A percentile compares a stretch with the other conserved stretches of the same genome.
phyloP scores from a whole-genome alignment of 768 basidiomycete species.

The Paxillus ammoniavirescens region DNA sequence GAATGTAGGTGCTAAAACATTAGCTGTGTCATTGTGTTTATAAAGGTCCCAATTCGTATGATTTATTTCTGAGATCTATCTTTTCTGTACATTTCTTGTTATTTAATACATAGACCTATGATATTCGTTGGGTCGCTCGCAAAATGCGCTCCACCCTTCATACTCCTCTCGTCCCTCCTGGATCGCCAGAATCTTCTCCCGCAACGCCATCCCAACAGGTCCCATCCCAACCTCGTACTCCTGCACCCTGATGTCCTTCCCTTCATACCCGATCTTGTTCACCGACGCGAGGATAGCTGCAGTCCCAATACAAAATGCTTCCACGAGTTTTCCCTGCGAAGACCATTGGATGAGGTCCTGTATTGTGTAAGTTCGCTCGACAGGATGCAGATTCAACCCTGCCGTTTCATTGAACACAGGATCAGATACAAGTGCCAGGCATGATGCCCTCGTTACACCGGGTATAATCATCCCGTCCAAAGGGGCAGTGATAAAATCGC shows the following conservation, averaged over 20 bases:
- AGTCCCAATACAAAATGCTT: constrained; percentile 84
- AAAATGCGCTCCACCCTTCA: constrained; percentile 60
- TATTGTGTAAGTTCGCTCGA: constrained; percentile 62
- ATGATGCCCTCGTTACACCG: constrained; percentile 87
- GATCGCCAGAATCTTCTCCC: constrained; percentile 70
- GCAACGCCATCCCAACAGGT: constrained; percentile 64
- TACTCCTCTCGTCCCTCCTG: constrained; percentile 67
- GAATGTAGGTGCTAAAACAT: neutral
- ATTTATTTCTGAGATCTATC: too few relatives aligned
- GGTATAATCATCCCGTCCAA: constrained; percentile 91
- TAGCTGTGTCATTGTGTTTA: neutral
- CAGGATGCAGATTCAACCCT: constrained; percentile 37
- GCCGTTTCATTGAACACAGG: constrained; percentile 44
- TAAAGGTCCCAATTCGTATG: too few relatives aligned
- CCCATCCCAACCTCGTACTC: constrained; percentile 51
- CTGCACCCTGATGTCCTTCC: constrained; percentile 61
- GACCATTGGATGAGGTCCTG: constrained; percentile 54
- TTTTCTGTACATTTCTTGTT: too few relatives aligned
- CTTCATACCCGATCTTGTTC: constrained; percentile 71
- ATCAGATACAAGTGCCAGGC: constrained; percentile 66
- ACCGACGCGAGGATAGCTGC: constrained; percentile 76
- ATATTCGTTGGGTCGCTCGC: neutral
- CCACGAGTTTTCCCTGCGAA: constrained; percentile 63
- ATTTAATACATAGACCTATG: too few relatives aligned
- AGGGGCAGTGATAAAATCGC: constrained; percentile 85